Evolutionary conservation across 306 rosid species (phyloP), one percentile per base, ranked within the genome.

Genomic region (Neltuma alba): DNA sequence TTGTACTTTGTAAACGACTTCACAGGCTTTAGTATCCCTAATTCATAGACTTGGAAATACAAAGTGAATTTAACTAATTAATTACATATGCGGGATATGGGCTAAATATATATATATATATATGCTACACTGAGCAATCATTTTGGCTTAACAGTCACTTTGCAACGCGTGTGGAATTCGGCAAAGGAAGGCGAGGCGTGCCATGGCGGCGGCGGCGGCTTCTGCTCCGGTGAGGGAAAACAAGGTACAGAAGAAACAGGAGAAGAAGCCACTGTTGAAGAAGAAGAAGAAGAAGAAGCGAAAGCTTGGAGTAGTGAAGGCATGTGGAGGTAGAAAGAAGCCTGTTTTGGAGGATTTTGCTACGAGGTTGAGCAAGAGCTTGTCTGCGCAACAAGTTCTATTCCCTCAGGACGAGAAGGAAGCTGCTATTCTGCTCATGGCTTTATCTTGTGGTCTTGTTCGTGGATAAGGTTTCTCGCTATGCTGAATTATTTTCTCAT

Each of bases 131-230:
- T 44, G 48, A 44, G 2, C 16, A 44, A 55, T 50, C 6, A 37
- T 65, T 64, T 72, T 30, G 70, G 9, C 77, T 75, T 48, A 60
- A 54, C 81, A 94, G 97, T 83, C 98, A 48, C 92, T 94, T 8
- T 92, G 98, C 85, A 94, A 94, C 74, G 96, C 98, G 2, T 92
- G 98, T 27, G 98, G 98, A 47, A 94, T 94, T 84, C 86, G 97
- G 40, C 98, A 94, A 85, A 90, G 98, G 81, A 94, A 92, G 88
- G 98, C 94, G 0, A 90, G 98, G 37, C 85, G 90, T 0, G 96
- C 97, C 16, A 81, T 88, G 81, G 94, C 77, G 0, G 92, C 80
- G n/a, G n/a, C n/a, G 13, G 78, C 36, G 89, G 83, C 50, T 40
- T 10, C 27, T 5, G 10, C 58, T 52, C 25, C 76, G 11, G 40